A percentile compares a stretch with the other conserved stretches of the same genome.
Evolutionary conservation across 192 early-diverging fungal species (phyloP).

Genomic region (Thamnidium elegans): DNA sequence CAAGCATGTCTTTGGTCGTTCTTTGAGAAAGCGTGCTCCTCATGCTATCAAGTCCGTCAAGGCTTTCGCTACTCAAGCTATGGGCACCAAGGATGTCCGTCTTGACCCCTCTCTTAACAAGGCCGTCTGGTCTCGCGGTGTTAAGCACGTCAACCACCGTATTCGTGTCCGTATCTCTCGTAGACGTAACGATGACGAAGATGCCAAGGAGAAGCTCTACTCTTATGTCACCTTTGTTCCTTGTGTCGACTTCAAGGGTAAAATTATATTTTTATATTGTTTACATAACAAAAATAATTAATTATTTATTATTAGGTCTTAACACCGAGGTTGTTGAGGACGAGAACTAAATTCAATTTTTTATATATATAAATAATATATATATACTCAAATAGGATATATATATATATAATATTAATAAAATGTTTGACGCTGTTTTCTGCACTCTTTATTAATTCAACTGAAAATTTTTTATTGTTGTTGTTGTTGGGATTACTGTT

Average conservation of each 20-base stretch:
- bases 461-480: too few relatives aligned
- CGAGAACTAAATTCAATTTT: too few relatives aligned
- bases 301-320: not conserved
- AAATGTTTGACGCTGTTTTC: too few relatives aligned
- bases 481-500: too few relatives aligned
- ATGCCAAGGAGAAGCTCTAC: conserved; percentile 97
- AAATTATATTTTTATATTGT: not conserved
- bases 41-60: conserved; percentile 92
- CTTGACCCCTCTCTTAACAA: conserved; percentile 95
- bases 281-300: too few relatives aligned
- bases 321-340: too few relatives aligned
- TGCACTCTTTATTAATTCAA: too few relatives aligned
- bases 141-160: conserved; percentile 94
- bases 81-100: conserved; percentile 97
- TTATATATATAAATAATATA: too few relatives aligned
- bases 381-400: too few relatives aligned
- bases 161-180: conserved; percentile 94
- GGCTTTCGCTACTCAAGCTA: conserved; percentile 84
- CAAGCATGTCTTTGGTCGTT: conserved; percentile 82
- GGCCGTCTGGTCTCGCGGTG: conserved; percentile 89
- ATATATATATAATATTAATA: too few relatives aligned
- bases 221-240: conserved; percentile 90
- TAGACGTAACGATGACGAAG: conserved; percentile 96
- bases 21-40: conserved; percentile 97
- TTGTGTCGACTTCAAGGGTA: conserved; percentile 87